phyloP scores from a whole-genome alignment of 2,329 filamentous ascomycete genomes.

The Apiospora aurea region DNA sequence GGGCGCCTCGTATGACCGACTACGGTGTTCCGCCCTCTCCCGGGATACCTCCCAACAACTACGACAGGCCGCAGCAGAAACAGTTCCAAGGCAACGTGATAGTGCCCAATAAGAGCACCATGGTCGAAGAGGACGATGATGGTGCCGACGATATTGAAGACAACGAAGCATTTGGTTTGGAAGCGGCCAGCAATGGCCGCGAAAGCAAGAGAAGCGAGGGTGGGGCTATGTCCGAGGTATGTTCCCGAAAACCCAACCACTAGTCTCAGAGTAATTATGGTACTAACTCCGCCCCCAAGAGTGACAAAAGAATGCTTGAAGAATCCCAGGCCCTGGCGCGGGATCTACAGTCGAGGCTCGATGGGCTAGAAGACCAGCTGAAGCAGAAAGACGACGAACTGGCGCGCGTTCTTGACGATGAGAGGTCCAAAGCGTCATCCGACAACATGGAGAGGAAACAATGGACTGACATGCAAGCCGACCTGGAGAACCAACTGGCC shows the following conservation, averaged over 20 bases:
- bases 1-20: constrained; percentile 46
- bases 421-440: constrained; percentile 60
- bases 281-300: constrained; percentile 45
- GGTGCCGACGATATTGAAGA: constrained; percentile 63
- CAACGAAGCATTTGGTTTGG: constrained; percentile 69
- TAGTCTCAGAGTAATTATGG: constrained; percentile 28
- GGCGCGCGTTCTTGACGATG: constrained; percentile 63
- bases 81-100: constrained; percentile 96
- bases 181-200: constrained; percentile 45
- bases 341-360: constrained; percentile 76
- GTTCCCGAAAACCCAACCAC: constrained; percentile 19
- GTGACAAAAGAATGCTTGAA: constrained; percentile 74
- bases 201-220: constrained; percentile 45
- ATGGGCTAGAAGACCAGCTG: constrained; percentile 72
- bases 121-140: constrained; percentile 95
- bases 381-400: constrained; percentile 77
- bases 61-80: constrained; percentile 81
- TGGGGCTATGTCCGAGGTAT: constrained; percentile 49
- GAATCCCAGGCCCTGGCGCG: constrained; percentile 83
- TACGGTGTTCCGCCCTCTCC: constrained; percentile 67
- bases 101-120: constrained; percentile 95
- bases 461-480: constrained; percentile 69
- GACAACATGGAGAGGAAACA: constrained; percentile 72
- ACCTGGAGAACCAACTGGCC: constrained; percentile 76
- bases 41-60: constrained; percentile 67